Conservation (phyloP, 371 early-diverging fungal genomes). For the Mortierella sp. region DNA sequence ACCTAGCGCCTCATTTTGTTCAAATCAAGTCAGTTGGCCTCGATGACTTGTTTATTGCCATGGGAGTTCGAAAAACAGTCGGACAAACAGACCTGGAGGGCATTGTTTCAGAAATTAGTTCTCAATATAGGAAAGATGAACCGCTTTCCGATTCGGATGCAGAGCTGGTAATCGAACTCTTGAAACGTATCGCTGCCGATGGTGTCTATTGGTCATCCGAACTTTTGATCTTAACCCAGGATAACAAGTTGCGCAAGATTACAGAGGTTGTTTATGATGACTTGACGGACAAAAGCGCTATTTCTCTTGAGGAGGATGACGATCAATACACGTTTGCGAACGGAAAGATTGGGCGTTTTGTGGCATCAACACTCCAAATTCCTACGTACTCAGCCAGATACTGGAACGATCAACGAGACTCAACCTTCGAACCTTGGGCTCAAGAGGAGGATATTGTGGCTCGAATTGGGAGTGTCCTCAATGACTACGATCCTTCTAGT, state of each 20-base stretch:
- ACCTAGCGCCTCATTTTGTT: conserved; percentile 24
- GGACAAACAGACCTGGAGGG: conserved; percentile 14
- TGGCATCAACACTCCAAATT: conserved; percentile 18
- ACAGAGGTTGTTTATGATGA: conserved; percentile 31
- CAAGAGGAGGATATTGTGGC: conserved; percentile 35
- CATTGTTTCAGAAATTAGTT: not conserved
- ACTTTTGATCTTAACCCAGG: conserved; percentile 17
- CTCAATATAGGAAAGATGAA: not conserved
- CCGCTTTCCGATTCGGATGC: conserved; percentile 3
- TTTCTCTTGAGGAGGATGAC: not conserved
- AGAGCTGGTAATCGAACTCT: conserved; percentile 16
- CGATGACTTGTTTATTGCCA: conserved; percentile 16
- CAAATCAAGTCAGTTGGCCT: conserved; percentile 6
- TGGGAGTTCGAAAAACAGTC: conserved; percentile 26
- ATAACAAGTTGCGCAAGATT: not conserved
- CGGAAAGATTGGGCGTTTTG: not conserved
- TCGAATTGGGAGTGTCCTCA: conserved; percentile 28
- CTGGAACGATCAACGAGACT: conserved; percentile 28
- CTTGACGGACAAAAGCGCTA: not conserved
- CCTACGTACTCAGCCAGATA: conserved; percentile 14
- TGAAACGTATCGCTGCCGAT: not conserved
- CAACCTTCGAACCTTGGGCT: conserved; percentile 21
- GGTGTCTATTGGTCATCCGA: not conserved
- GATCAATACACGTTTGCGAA: conserved; percentile 10
- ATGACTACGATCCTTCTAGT: conserved; percentile 46